A percentile compares a stretch with the other conserved stretches of the same genome.
Conservation (phyloP, 768 basidiomycete genomes). For the Trametopsis cervina region DNA sequence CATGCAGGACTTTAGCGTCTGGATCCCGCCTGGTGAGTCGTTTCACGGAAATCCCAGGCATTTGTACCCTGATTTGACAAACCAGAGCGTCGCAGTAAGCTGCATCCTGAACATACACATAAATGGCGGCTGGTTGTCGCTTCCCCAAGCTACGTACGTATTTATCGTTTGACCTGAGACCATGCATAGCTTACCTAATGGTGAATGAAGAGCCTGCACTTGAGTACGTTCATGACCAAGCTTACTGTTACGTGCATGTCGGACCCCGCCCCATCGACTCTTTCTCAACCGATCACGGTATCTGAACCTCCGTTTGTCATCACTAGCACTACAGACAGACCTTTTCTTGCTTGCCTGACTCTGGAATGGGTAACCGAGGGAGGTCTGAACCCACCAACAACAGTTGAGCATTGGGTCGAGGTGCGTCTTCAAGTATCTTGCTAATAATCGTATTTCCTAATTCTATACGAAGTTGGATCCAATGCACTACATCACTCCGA, state of each 20-base stretch:
- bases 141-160: conserved; percentile 42
- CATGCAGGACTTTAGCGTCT: conserved; percentile 39
- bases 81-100: conserved; percentile 29
- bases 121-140: conserved; percentile 40
- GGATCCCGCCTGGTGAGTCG: conserved; percentile 32
- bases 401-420: conserved; percentile 48
- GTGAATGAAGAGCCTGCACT: conserved; percentile 26
- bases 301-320: conserved; percentile 34
- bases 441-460: neutral
- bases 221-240: conserved; percentile 26
- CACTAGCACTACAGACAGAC: conserved; percentile 34
- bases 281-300: conserved; percentile 28
- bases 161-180: neutral
- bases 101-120: conserved; percentile 29
- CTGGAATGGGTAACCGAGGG: conserved; percentile 32
- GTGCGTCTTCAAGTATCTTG: conserved; percentile 24
- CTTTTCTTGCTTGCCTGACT: conserved; percentile 37
- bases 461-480: conserved; percentile 34
- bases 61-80: neutral
- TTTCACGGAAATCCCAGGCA: neutral
- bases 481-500: conserved; percentile 28
- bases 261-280: conserved; percentile 29
- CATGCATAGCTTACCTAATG: neutral
- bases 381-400: conserved; percentile 32
- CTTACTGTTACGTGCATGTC: conserved; percentile 31